Conservation (phyloP, 441 rosid species). For the Pelargonium citronellum region DNA sequence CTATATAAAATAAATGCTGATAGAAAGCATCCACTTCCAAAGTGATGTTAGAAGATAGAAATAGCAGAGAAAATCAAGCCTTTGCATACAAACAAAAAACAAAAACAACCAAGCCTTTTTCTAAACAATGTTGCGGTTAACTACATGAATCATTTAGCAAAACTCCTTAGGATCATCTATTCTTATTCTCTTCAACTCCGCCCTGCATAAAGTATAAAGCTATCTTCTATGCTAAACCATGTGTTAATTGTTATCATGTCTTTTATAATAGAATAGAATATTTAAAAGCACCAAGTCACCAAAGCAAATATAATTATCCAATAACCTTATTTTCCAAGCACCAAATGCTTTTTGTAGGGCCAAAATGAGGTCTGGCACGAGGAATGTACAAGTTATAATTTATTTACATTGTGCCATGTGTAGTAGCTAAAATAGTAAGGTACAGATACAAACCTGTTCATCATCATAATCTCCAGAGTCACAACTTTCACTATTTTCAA, state of each 20-base stretch:
- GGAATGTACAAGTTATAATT: background rate
- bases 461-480: conserved; percentile 40
- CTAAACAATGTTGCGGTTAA: no score
- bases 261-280: background rate
- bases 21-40: background rate
- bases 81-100: background rate
- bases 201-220: no score
- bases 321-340: background rate
- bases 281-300: background rate
- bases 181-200: no score
- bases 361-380: background rate
- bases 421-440: conserved; percentile 13
- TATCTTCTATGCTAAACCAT: no score
- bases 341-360: background rate
- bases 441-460: conserved; percentile 39
- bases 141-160: no score
- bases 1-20: background rate
- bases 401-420: conserved; percentile 9
- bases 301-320: conserved; percentile 1
- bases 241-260: no score
- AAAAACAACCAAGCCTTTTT: no score
- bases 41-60: background rate
- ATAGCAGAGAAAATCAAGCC: background rate
- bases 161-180: no score
- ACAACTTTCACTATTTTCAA: conserved; percentile 39